A percentile compares a stretch with the other conserved stretches of the same genome.
These are phyloP conservation scores for Globisporangium perplexum DNA, from an alignment of 352 stramenopile species.

Conservation along the genomic window DNA sequence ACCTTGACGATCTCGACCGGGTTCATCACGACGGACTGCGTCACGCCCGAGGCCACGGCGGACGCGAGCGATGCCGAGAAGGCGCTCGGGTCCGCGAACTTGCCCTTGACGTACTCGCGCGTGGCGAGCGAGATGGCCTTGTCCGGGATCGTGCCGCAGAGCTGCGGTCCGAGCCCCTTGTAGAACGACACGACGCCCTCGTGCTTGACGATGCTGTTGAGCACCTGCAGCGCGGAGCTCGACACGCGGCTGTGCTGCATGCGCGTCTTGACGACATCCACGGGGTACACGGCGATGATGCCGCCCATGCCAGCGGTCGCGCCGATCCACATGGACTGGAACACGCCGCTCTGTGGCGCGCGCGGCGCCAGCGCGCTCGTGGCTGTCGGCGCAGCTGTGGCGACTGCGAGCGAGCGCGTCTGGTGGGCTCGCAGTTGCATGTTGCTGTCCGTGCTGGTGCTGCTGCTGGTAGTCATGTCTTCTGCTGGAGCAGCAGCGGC, in stretches of 20 bases:
- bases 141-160: conserved; percentile 70
- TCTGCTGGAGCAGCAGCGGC: neutral
- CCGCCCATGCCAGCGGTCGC: conserved; percentile 73
- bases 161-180: conserved; percentile 68
- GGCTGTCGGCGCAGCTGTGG: conserved; percentile 1
- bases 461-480: neutral
- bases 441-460: neutral
- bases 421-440: conserved; percentile 8
- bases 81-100: conserved; percentile 64
- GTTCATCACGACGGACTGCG: conserved; percentile 81
- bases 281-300: conserved; percentile 77
- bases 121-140: conserved; percentile 78
- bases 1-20: conserved; percentile 82
- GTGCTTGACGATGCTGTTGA: conserved; percentile 52
- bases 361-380: conserved; percentile 8
- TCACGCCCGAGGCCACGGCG: conserved; percentile 57
- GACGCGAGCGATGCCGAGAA: conserved; percentile 69
- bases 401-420: conserved; percentile 7
- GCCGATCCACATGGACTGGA: conserved; percentile 79
- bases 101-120: conserved; percentile 72
- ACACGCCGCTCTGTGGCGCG: conserved; percentile 36
- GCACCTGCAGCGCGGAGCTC: conserved; percentile 43
- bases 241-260: conserved; percentile 73
- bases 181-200: conserved; percentile 70
- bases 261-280: conserved; percentile 83